Conservation (phyloP, 2,329 filamentous ascomycete genomes). For the Alternaria sp. region DNA sequence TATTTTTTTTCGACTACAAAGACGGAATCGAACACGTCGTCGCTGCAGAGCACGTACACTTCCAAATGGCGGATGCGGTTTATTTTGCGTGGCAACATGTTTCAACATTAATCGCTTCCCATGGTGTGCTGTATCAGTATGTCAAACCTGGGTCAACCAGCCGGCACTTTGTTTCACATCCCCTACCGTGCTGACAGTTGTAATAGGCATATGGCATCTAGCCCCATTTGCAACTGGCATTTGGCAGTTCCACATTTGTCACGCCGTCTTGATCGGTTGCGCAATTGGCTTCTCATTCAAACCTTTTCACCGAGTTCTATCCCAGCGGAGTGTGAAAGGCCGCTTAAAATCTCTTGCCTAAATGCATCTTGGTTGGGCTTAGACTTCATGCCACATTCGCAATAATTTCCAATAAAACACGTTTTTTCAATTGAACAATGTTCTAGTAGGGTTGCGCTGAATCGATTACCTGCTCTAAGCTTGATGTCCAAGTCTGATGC, state of each 20-base stretch:
- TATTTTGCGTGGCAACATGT: conserved; percentile 27
- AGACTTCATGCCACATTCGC: too few species aligned
- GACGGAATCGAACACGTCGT: neutral
- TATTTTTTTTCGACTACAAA: neutral
- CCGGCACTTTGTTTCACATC: neutral
- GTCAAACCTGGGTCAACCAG: neutral
- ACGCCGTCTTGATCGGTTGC: conserved; percentile 53
- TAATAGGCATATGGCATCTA: conserved; percentile 54
- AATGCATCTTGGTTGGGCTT: too few species aligned
- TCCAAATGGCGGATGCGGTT: conserved; percentile 32
- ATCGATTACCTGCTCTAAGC: too few species aligned
- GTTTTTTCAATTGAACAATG: too few species aligned
- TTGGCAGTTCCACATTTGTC: conserved; percentile 55
- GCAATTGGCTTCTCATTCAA: conserved; percentile 55
- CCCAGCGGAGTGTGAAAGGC: conserved; percentile 33
- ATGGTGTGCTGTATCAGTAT: conserved; percentile 33
- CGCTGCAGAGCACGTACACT: conserved; percentile 3
- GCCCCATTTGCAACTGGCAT: conserved; percentile 51
- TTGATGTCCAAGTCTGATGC: too few species aligned
- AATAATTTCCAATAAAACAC: too few species aligned
- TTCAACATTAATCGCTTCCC: conserved; percentile 22
- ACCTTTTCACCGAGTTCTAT: conserved; percentile 49
- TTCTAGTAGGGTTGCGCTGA: too few species aligned
- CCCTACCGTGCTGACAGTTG: neutral
- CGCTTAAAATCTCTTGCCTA: too few species aligned